phyloP scores from a whole-genome alignment of 2,329 filamentous ascomycete genomes.

The Fusarium staphyleae region DNA sequence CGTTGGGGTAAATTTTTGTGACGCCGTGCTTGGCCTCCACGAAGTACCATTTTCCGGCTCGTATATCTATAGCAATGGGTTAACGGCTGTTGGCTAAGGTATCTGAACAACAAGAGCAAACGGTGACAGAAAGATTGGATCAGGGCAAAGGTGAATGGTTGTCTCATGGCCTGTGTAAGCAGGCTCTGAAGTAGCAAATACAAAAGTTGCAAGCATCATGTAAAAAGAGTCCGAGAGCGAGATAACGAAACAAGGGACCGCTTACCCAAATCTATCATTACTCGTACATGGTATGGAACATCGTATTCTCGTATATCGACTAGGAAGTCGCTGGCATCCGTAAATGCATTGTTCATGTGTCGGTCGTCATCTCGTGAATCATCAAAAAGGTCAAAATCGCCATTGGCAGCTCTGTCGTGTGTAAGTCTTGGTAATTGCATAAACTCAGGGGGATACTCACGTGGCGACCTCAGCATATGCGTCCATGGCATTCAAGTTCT shows the following conservation, averaged over 20 bases:
- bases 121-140: slow-evolving; percentile 51
- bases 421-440: slow-evolving; percentile 22
- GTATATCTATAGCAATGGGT: slow-evolving; percentile 71
- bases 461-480: slow-evolving; percentile 95
- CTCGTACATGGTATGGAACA: slow-evolving; percentile 98
- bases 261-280: slow-evolving; percentile 90
- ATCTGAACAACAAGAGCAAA: slow-evolving; percentile 1
- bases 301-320: slow-evolving; percentile 99
- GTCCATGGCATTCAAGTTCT: slow-evolving; percentile 96
- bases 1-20: slow-evolving; percentile 82
- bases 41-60: slow-evolving; percentile 96
- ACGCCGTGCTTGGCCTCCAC: slow-evolving; percentile 93
- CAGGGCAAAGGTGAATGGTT: slow-evolving; percentile 87
- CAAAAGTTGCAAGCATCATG: slow-evolving; percentile 94
- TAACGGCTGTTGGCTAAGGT: slow-evolving; percentile 3
- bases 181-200: slow-evolving; percentile 99
- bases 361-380: slow-evolving; percentile 80
- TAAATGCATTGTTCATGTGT: slow-evolving; percentile 76
- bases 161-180: slow-evolving; percentile 87
- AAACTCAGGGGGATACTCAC: slow-evolving; percentile 56
- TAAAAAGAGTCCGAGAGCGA: slow-evolving; percentile 2
- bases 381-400: slow-evolving; percentile 94
- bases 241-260: not conserved
- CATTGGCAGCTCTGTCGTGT: slow-evolving; percentile 65
- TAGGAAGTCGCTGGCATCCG: slow-evolving; percentile 95